Conservation (phyloP, 208 protist species). For the Leishmania arabica region DNA sequence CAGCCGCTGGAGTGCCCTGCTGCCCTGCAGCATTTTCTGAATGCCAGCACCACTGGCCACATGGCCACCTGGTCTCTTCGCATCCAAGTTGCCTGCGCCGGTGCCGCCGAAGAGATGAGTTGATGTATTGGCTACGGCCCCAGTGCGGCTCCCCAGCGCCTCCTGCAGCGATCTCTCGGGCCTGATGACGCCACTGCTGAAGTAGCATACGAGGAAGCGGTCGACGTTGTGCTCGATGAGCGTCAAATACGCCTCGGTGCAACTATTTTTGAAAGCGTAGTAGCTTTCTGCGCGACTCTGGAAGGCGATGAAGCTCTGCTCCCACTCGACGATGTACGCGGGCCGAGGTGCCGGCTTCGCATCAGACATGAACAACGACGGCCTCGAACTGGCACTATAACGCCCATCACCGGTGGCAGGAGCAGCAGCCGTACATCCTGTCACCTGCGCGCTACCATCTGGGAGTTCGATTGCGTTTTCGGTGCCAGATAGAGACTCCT, state of each 20-base stretch:
- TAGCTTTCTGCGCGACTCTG: conserved; percentile 48
- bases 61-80: background rate
- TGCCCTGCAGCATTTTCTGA: conserved; percentile 27
- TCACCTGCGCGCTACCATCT: conserved; percentile 3
- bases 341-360: conserved; percentile 2
- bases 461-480: conserved; percentile 1
- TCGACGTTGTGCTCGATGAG: conserved; percentile 66
- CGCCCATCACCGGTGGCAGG: background rate
- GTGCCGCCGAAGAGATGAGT: background rate
- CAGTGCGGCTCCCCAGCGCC: conserved; percentile 13
- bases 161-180: conserved; percentile 28
- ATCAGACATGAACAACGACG: background rate
- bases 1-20: conserved; percentile 19
- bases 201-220: conserved; percentile 49
- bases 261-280: conserved; percentile 41
- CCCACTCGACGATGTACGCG: conserved; percentile 33
- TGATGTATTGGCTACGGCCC: background rate
- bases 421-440: background rate
- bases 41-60: conserved; percentile 7
- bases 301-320: conserved; percentile 46
- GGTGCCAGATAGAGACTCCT: background rate
- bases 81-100: background rate
- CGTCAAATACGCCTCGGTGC: conserved; percentile 62
- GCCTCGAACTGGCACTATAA: background rate
- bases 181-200: conserved; percentile 25